Percentiles rank a stretch among this genome's conserved stretches.
Evolutionary conservation across 495 filamentous ascomycete species (phyloP).

Genomic region (Hyaloscypha finlandica): DNA sequence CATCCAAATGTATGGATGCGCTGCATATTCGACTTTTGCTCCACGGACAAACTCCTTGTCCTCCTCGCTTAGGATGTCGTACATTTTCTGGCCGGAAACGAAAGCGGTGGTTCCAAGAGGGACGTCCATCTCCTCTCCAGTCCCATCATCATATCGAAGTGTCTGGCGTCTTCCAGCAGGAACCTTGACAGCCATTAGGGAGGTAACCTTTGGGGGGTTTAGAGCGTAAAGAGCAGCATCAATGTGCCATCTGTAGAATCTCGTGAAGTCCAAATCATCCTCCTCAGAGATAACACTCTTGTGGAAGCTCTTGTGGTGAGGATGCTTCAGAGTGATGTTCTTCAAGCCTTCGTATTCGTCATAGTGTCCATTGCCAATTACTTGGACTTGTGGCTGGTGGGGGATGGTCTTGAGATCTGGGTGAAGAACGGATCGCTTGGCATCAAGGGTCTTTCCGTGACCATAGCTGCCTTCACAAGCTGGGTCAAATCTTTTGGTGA

Average conservation of each 20-base stretch:
- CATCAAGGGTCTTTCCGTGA: conserved; percentile 69
- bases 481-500: conserved; percentile 72
- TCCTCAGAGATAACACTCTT: conserved; percentile 59
- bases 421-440: conserved; percentile 64
- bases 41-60: conserved; percentile 66
- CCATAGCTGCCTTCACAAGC: conserved; percentile 59
- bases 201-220: conserved; percentile 68
- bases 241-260: conserved; percentile 80
- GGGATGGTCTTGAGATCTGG: conserved; percentile 78
- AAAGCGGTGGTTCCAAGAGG: conserved; percentile 78
- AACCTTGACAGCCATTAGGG: conserved; percentile 66
- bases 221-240: conserved; percentile 75
- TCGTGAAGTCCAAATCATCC: conserved; percentile 66
- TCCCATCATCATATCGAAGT: conserved; percentile 70
- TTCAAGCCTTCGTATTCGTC: conserved; percentile 65
- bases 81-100: conserved; percentile 67
- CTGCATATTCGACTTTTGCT: conserved; percentile 69
- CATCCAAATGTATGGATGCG: conserved; percentile 82
- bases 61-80: conserved; percentile 57
- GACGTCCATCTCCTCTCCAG: conserved; percentile 65
- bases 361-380: conserved; percentile 73
- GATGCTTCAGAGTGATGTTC: conserved; percentile 67
- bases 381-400: conserved; percentile 76
- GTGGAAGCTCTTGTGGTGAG: conserved; percentile 75
- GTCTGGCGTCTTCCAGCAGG: conserved; percentile 64